Conservation (phyloP, 2,329 filamentous ascomycete species). For the Aphanoascus verrucosus region DNA sequence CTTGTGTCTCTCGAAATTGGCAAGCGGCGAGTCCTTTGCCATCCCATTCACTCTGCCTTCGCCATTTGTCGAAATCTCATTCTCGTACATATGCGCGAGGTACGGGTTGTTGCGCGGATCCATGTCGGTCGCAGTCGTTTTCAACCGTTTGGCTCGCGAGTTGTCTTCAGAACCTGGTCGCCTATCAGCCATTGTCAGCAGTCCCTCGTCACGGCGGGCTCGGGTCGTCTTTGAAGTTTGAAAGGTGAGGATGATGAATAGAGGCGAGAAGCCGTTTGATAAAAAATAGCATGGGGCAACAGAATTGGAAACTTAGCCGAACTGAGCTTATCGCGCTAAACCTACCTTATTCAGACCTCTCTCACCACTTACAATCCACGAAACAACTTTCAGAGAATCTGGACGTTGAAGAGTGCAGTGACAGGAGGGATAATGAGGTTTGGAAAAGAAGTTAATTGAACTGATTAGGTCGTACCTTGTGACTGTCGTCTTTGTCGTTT, state of each 20-base stretch:
- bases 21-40: constrained; percentile 42
- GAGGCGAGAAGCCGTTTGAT: neutral
- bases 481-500: neutral
- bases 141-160: constrained; percentile 45
- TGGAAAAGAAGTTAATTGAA: neutral
- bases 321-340: constrained; percentile 18
- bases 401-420: too few species aligned
- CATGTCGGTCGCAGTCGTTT: constrained; percentile 38
- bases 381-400: neutral
- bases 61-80: constrained; percentile 33
- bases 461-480: neutral
- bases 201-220: constrained; percentile 11
- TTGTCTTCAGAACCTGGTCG: constrained; percentile 43
- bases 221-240: neutral
- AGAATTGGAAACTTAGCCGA: constrained; percentile 24
- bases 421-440: neutral
- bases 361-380: neutral
- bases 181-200: constrained; percentile 44
- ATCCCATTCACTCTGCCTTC: constrained; percentile 22
- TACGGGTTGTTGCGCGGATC: constrained; percentile 66
- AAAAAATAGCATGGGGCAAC: neutral
- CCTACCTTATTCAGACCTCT: constrained; percentile 15
- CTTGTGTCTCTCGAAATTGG: constrained; percentile 61
- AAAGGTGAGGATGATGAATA: neutral
- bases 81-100: constrained; percentile 74